phyloP scores from a whole-genome alignment of 805 yeast species.

The Yarrowia divulgata region DNA sequence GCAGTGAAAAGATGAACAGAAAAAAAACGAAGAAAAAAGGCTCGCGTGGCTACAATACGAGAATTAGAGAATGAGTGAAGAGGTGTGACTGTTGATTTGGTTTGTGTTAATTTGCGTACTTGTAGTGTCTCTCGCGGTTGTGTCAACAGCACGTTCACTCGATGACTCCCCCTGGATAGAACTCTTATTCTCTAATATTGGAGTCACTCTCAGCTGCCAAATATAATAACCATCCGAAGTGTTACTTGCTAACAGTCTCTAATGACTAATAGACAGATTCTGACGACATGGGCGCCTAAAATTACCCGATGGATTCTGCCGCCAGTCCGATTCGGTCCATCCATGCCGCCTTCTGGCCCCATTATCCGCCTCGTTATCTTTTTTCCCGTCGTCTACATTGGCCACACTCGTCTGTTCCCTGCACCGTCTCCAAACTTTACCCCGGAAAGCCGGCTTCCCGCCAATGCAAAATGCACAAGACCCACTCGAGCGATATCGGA shows the following conservation, averaged over 20 bases:
- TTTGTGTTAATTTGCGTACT: no score
- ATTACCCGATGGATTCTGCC: background rate
- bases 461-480: background rate
- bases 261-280: background rate
- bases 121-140: no score
- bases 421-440: constrained; percentile 9
- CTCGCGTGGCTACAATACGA: background rate
- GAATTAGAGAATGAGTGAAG: background rate
- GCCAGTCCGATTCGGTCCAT: background rate
- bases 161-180: no score
- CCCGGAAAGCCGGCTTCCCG: constrained; percentile 34
- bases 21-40: no score
- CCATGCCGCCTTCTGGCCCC: background rate
- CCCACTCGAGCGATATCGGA: constrained; percentile 18
- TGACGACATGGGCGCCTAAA: constrained; percentile 4
- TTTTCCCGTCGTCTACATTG: background rate
- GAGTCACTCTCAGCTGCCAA: no score
- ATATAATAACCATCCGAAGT: no score
- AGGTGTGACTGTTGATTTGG: background rate
- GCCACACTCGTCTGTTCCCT: background rate
- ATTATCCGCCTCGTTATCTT: background rate
- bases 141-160: no score
- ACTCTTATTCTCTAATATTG: no score
- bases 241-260: no score
- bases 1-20: background rate